A percentile compares a stretch with the other conserved stretches of the same genome.
phyloP scores from a whole-genome alignment of 2,329 filamentous ascomycete genomes.

The Chrysoporthe puriensis region DNA sequence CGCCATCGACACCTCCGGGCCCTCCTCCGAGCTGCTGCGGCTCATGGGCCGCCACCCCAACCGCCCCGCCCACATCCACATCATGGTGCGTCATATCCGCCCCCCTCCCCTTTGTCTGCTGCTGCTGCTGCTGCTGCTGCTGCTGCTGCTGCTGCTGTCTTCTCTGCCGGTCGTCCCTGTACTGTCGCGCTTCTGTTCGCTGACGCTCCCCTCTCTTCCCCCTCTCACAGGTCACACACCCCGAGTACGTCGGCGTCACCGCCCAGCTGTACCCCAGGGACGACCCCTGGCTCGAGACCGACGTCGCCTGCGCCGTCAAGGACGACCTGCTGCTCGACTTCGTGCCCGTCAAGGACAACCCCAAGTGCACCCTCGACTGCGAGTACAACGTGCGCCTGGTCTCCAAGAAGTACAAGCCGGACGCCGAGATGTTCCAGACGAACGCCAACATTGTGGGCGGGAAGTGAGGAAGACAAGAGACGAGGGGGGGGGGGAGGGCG shows the following conservation, averaged over 20 bases:
- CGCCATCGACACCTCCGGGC: conserved; percentile 60
- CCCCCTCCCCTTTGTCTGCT: too few species aligned
- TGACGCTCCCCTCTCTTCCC: not conserved
- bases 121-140: too few species aligned
- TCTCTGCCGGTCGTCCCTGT: too few species aligned
- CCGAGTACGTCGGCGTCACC: conserved; percentile 64
- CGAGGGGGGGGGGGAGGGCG: too few species aligned
- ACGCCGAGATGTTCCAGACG: conserved; percentile 7
- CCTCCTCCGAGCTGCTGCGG: conserved; percentile 31
- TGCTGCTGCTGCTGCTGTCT: not conserved
- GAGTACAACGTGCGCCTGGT: conserved; percentile 55
- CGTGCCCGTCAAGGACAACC: conserved; percentile 48
- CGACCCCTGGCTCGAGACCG: conserved; percentile 55
- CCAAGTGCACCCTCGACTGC: conserved; percentile 67
- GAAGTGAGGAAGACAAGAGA: not conserved
- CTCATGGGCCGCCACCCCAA: conserved; percentile 34
- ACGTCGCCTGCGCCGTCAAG: conserved; percentile 39
- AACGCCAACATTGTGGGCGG: conserved; percentile 10
- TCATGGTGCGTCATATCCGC: conserved; percentile 29
- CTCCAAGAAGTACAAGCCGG: conserved; percentile 13
- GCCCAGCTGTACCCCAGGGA: conserved; percentile 69
- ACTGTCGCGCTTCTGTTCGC: not conserved
- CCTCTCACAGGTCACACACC: conserved; percentile 40
- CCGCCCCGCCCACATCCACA: conserved; percentile 35
- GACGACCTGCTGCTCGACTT: conserved; percentile 19